These are phyloP conservation scores for Aspergillus pseudoterreus DNA, from an alignment of 2,329 filamentous ascomycete species.

Conservation along the genomic window DNA sequence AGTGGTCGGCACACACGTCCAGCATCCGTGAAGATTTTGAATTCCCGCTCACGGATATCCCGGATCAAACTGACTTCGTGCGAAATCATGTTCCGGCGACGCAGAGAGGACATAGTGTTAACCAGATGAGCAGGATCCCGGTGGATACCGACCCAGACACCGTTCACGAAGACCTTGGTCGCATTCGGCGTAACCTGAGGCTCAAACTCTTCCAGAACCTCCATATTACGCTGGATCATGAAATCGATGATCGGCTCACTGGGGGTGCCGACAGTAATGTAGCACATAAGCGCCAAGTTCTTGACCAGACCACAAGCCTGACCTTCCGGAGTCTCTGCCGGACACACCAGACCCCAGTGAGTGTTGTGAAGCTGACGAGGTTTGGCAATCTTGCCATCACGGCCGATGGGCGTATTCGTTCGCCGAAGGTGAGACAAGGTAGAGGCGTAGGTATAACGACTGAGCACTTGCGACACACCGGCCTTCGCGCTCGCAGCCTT, in stretches of 20 bases:
- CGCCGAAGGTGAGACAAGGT: slow-evolving; percentile 94
- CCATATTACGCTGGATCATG: slow-evolving; percentile 94
- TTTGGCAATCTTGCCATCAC: slow-evolving; percentile 97
- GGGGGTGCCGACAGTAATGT: slow-evolving; percentile 91
- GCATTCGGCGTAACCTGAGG: slow-evolving; percentile 80
- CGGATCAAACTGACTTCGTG: slow-evolving; percentile 92
- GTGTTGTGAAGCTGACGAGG: slow-evolving; percentile 97
- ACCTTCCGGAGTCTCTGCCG: slow-evolving; percentile 94
- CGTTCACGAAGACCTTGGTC: slow-evolving; percentile 97
- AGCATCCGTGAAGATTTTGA: slow-evolving; percentile 97
- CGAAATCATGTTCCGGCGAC: slow-evolving; percentile 77
- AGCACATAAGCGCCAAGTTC: slow-evolving; percentile 96
- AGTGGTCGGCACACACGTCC: slow-evolving; percentile 91
- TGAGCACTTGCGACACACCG: slow-evolving; percentile 96
- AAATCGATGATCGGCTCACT: slow-evolving; percentile 89
- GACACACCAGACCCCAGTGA: slow-evolving; percentile 96
- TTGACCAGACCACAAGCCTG: slow-evolving; percentile 98
- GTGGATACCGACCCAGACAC: slow-evolving; percentile 95
- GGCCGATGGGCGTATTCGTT: slow-evolving; percentile 95
- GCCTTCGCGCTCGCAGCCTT: slow-evolving; percentile 93
- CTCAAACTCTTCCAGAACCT: slow-evolving; percentile 93
- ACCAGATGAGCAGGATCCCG: slow-evolving; percentile 84
- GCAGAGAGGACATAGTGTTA: slow-evolving; percentile 69
- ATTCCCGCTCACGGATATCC: slow-evolving; percentile 94
- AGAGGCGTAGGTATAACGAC: slow-evolving; percentile 95